These are phyloP conservation scores for Fusarium chaquense DNA, from an alignment of 2,329 filamentous ascomycete genomes.

Conservation along the genomic window DNA sequence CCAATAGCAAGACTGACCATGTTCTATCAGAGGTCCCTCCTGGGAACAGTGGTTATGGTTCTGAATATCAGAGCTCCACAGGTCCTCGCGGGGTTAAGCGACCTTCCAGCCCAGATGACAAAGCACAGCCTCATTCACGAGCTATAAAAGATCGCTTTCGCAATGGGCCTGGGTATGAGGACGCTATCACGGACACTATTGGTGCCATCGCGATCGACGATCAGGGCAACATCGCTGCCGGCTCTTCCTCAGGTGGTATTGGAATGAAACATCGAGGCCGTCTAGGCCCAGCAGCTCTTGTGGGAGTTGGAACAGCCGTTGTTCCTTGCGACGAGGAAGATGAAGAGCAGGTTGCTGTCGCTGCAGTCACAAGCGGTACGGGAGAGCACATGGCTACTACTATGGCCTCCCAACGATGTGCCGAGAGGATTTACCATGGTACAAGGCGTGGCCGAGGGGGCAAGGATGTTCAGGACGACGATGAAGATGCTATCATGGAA, in stretches of 20 bases:
- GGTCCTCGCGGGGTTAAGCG: conserved; percentile 54
- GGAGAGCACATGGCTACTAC: conserved; percentile 98
- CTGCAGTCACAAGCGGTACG: conserved; percentile 91
- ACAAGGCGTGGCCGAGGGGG: conserved; percentile 72
- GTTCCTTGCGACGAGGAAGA: conserved; percentile 82
- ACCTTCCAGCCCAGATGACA: conserved; percentile 43
- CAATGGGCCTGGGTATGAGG: conserved; percentile 58
- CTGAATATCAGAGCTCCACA: conserved; percentile 16
- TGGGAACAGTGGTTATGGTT: background rate
- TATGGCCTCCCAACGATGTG: conserved; percentile 87
- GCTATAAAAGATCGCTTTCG: conserved; percentile 39
- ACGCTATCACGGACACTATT: conserved; percentile 88
- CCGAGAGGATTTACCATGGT: conserved; percentile 83
- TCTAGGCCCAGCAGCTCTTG: conserved; percentile 90
- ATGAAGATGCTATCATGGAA: conserved; percentile 80
- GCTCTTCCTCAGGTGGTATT: conserved; percentile 95
- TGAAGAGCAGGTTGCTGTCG: conserved; percentile 76
- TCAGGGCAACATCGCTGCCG: conserved; percentile 88
- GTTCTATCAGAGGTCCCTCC: conserved; percentile 21
- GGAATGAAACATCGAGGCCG: conserved; percentile 97
- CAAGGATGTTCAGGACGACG: conserved; percentile 72
- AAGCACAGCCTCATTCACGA: conserved; percentile 21
- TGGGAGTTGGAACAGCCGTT: conserved; percentile 90
- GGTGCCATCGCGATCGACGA: conserved; percentile 94
- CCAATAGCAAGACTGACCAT: conserved; percentile 35